These are phyloP conservation scores for Eucalyptus marginata DNA, from an alignment of 345 rosid species.

Conservation along the genomic window DNA sequence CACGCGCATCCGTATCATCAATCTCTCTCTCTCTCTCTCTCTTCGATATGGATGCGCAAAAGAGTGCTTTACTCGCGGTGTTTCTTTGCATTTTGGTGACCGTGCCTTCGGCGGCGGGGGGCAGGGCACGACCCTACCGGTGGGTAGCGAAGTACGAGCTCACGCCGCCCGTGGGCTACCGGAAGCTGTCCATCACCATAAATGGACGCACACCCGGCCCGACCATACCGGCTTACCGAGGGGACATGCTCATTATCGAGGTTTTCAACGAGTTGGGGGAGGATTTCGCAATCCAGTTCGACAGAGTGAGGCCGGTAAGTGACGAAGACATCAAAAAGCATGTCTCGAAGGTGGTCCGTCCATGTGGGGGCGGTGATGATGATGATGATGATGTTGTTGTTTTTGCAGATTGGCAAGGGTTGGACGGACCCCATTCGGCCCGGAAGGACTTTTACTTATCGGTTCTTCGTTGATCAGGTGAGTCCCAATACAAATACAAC, in stretches of 20 bases:
- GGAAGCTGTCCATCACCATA: no score
- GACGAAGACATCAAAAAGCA: not conserved
- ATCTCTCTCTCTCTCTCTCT: no score
- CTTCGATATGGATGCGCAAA: no score
- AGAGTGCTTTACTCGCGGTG: no score
- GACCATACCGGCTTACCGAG: fast-evolving
- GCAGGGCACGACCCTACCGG: fast-evolving
- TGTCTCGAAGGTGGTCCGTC: not conserved
- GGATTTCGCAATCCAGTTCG: fast-evolving
- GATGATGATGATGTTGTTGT: no score
- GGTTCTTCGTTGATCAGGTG: not conserved
- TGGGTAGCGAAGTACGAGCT: fast-evolving
- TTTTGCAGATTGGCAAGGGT: not conserved
- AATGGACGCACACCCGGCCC: fast-evolving
- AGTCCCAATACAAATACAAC: not conserved
- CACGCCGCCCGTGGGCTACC: no score
- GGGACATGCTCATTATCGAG: not conserved
- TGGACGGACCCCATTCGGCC: not conserved
- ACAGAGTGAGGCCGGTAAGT: fast-evolving
- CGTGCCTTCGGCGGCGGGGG: not conserved
- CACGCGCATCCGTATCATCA: no score
- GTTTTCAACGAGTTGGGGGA: fast-evolving
- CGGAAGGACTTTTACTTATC: fast-evolving
- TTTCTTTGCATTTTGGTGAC: no score
- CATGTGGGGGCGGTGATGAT: not conserved